These are phyloP conservation scores for Asterionellopsis glacialis DNA, from an alignment of 108 stramenopile species.

Conservation along the genomic window DNA sequence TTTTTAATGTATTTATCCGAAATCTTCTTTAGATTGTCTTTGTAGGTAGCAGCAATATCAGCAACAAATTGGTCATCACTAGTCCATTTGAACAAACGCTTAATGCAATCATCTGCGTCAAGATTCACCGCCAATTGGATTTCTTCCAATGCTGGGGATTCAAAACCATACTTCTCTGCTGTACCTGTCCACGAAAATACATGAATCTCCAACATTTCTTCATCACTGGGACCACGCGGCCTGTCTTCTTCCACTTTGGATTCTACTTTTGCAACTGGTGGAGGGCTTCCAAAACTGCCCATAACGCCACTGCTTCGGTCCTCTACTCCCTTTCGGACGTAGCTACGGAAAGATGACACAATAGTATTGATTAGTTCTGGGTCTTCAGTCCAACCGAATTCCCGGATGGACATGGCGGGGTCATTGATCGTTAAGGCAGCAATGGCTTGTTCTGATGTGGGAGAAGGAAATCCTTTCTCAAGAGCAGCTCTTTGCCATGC, in stretches of 20 bases:
- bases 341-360: no score
- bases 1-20: conserved; percentile 7
- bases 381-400: conserved; percentile 60
- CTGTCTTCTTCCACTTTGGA: neutral
- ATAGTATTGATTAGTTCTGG: neutral
- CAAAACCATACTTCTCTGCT: conserved; percentile 15
- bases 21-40: conserved; percentile 12
- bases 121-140: conserved; percentile 19
- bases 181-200: conserved; percentile 20
- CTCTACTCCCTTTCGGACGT: no score
- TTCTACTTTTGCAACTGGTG: neutral
- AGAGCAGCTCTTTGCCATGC: conserved; percentile 63
- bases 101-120: conserved; percentile 12
- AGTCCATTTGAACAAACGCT: conserved; percentile 15
- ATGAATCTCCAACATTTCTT: conserved; percentile 21
- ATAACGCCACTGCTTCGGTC: no score
- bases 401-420: conserved; percentile 27
- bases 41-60: conserved; percentile 18
- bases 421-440: conserved; percentile 50
- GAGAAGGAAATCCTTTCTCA: conserved; percentile 36
- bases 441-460: conserved; percentile 50
- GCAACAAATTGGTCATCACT: conserved; percentile 6
- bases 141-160: conserved; percentile 19
- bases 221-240: conserved; percentile 6
- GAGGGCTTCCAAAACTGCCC: neutral